Conservation (phyloP, 2,329 filamentous ascomycete genomes). For the Paracoccidioides brasiliensis region DNA sequence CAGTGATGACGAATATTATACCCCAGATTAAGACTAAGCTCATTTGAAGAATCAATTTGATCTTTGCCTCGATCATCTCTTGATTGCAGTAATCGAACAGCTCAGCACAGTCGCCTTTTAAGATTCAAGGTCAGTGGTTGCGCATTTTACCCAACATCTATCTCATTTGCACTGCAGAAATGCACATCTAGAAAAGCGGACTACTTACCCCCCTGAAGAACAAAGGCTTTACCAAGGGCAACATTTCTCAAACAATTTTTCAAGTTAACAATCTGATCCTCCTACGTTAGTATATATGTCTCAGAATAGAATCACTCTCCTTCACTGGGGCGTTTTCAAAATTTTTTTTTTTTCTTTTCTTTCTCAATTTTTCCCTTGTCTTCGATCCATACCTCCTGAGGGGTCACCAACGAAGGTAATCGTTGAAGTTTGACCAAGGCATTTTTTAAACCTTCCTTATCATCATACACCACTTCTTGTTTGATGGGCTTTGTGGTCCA, state of each 20-base stretch:
- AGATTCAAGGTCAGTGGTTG: neutral
- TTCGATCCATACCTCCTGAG: slow-evolving; percentile 26
- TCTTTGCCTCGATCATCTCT: slow-evolving; percentile 82
- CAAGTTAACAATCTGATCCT: slow-evolving; percentile 53
- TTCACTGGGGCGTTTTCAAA: neutral
- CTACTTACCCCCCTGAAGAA: slow-evolving; percentile 67
- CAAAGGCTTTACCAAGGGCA: slow-evolving; percentile 77
- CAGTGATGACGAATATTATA: slow-evolving; percentile 38
- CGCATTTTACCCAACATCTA: neutral
- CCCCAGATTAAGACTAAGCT: slow-evolving; percentile 88
- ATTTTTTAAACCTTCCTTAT: slow-evolving; percentile 26
- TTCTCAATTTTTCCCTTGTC: neutral
- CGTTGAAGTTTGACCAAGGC: slow-evolving; percentile 31
- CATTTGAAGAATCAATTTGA: slow-evolving; percentile 95
- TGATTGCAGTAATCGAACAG: slow-evolving; percentile 93
- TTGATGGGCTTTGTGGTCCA: slow-evolving; percentile 35
- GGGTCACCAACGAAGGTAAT: slow-evolving; percentile 36
- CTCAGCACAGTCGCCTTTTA: slow-evolving; percentile 68
- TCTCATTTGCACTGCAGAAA: neutral
- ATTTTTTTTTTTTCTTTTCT: no score
- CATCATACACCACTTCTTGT: slow-evolving; percentile 36
- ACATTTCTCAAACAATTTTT: slow-evolving; percentile 72
- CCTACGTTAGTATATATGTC: slow-evolving; percentile 6
- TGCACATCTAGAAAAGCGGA: neutral
- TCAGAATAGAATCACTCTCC: neutral